Evolutionary conservation across 352 stramenopile species (phyloP).

Genomic region (Phytophthora constricta): DNA sequence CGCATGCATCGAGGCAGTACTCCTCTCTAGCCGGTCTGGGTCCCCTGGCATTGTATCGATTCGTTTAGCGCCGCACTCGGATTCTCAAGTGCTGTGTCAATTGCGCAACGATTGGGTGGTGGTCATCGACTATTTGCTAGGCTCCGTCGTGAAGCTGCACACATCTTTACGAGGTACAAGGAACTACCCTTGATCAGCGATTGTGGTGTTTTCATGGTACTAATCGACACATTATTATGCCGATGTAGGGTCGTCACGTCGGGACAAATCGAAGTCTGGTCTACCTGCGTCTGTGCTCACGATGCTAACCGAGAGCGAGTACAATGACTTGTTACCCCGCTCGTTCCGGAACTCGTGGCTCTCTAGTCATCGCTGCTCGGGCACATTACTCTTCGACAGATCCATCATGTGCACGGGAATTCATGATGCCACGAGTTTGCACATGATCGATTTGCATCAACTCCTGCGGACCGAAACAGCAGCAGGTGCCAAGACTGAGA

Average conservation of each 20-base stretch:
- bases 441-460: constrained; percentile 61
- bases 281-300: constrained; percentile 44
- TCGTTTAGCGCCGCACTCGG: constrained; percentile 38
- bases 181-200: background rate
- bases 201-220: background rate
- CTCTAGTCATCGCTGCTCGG: constrained; percentile 54
- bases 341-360: constrained; percentile 59
- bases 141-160: constrained; percentile 58
- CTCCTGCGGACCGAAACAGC: constrained; percentile 15
- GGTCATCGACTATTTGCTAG: constrained; percentile 51
- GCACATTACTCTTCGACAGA: constrained; percentile 53
- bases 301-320: constrained; percentile 25
- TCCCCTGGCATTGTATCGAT: constrained; percentile 54
- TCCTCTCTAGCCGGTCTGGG: constrained; percentile 36
- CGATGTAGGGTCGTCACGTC: constrained; percentile 17
- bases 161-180: constrained; percentile 57
- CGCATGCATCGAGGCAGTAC: constrained; percentile 32
- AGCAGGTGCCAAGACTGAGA: background rate
- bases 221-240: background rate
- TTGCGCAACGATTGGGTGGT: constrained; percentile 80
- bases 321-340: constrained; percentile 28
- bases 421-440: constrained; percentile 45
- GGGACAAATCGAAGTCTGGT: constrained; percentile 28
- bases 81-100: constrained; percentile 61
- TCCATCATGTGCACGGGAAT: constrained; percentile 61